Base-by-base conservation (phyloP, 768 basidiomycete species). In the Rhizopogon vinicolor region DNA sequence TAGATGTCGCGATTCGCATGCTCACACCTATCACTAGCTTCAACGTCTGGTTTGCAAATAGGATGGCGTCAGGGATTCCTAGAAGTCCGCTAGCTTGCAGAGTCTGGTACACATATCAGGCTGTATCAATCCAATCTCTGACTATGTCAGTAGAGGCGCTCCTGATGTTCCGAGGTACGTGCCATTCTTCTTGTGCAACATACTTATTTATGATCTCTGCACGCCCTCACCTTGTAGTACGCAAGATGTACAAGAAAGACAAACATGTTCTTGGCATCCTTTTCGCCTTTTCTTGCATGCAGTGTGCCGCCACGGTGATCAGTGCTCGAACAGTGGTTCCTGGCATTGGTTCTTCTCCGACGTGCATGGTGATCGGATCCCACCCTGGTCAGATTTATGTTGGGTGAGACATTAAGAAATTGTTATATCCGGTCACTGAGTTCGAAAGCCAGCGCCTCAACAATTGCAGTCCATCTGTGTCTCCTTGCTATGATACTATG, bases 401-500 rank as follows among this genome's bases (percentile, higher is more conserved):
- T 53, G 60, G 62, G 65, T 64, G 37, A 37, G 56, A 7, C 18
- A 7, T 37, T 13, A 14, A 2, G 10, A 4, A 16, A 13, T 7
- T 14, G 7, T 53, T 25, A 14, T n/a, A 52, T 29, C 39, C 18
- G 18, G 7, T 59, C 5, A 53, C 37, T 33, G 2, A 40, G 14
- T 44, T 10, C 3, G 7, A n/a, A 10, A 31, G 60, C 16, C 22
- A 58, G 65, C 9, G 44, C 50, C 5, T 62, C 64, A 29, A 68
- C 60, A 5, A 56, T 68, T 58, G 54, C 60, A 2, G 61, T 52
- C 6, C 57, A 57, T 29, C 0, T 54, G 4, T 1, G 57, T 1
- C 46, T 68, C 40, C 53, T 59, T 25, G 57, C 62, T 51, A 54
- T 67, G 60, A 58, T 62, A 1, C 55, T 62, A 29, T 65, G 55